Conservation (phyloP, 1,139 yeast species). For the Lodderomyces parapsilosis region DNA sequence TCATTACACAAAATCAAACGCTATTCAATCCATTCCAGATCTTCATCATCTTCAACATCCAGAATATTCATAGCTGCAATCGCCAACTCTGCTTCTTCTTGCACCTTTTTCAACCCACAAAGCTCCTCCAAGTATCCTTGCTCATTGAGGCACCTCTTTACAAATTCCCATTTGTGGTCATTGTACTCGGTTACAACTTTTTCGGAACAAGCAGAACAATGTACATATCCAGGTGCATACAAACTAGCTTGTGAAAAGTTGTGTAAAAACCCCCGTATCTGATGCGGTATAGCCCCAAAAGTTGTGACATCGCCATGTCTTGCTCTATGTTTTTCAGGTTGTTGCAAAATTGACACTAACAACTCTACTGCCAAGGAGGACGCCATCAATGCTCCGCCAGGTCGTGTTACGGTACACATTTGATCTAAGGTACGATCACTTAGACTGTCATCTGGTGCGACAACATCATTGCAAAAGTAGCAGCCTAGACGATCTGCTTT, state of each 20-base stretch:
- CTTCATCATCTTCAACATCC: conserved; percentile 22
- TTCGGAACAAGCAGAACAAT: conserved; percentile 84
- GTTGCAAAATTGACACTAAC: conserved; percentile 72
- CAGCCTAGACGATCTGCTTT: conserved; percentile 65
- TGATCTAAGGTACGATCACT: conserved; percentile 88
- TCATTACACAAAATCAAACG: background rate
- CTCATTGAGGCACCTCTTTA: conserved; percentile 64
- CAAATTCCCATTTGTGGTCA: conserved; percentile 75
- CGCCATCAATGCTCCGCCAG: conserved; percentile 91
- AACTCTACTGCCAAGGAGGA: conserved; percentile 86
- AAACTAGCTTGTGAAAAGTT: conserved; percentile 63
- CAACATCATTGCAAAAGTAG: conserved; percentile 92
- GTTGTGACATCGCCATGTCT: conserved; percentile 31
- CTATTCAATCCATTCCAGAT: conserved; percentile 11
- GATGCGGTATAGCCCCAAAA: conserved; percentile 83
- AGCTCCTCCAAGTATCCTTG: conserved; percentile 66
- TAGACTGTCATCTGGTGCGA: conserved; percentile 86
- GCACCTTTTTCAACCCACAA: conserved; percentile 75
- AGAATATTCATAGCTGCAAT: conserved; percentile 34
- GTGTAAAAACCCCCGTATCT: conserved; percentile 78
- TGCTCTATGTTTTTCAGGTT: conserved; percentile 50
- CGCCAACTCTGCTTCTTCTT: conserved; percentile 68
- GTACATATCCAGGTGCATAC: conserved; percentile 66
- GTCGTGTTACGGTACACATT: conserved; percentile 97
- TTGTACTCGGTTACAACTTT: conserved; percentile 51